phyloP scores from a whole-genome alignment of 176 grass and related monocot species.

The Raddia guianensis region DNA sequence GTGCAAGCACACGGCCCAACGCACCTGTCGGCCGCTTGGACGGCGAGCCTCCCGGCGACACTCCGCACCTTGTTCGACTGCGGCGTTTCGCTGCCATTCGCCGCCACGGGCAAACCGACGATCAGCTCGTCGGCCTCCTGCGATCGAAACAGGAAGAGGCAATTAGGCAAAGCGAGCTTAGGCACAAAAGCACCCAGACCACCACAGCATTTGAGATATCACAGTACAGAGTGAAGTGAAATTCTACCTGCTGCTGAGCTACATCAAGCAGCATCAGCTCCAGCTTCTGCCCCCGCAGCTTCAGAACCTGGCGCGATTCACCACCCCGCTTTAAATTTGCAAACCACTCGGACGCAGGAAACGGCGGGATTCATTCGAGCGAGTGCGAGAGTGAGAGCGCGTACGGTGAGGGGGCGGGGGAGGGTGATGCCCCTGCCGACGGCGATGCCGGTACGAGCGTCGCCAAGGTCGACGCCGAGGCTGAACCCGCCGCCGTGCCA shows the following conservation, averaged over 20 bases:
- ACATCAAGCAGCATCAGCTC: slow-evolving; percentile 72
- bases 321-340: neutral
- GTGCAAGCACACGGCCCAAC: neutral
- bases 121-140: slow-evolving; percentile 64
- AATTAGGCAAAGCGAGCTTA: neutral
- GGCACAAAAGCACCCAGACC: neutral
- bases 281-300: slow-evolving; percentile 66
- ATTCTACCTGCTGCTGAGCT: slow-evolving; percentile 57
- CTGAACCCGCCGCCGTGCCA: slow-evolving; percentile 71
- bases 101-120: slow-evolving; percentile 68
- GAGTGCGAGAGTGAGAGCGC: neutral
- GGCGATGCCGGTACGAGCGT: slow-evolving; percentile 65
- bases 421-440: slow-evolving; percentile 64
- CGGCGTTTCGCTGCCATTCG: slow-evolving; percentile 61
- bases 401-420: slow-evolving; percentile 74
- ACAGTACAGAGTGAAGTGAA: neutral
- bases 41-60: slow-evolving; percentile 70
- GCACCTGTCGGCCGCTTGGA: slow-evolving; percentile 74
- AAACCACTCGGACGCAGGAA: neutral
- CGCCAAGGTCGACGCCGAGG: slow-evolving; percentile 80
- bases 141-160: neutral
- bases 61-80: slow-evolving; percentile 85
- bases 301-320: slow-evolving; percentile 63
- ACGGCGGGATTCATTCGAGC: neutral
- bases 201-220: neutral